Evolutionary conservation across 805 yeast species (phyloP).

Genomic region (Ogataea populi-albae): DNA sequence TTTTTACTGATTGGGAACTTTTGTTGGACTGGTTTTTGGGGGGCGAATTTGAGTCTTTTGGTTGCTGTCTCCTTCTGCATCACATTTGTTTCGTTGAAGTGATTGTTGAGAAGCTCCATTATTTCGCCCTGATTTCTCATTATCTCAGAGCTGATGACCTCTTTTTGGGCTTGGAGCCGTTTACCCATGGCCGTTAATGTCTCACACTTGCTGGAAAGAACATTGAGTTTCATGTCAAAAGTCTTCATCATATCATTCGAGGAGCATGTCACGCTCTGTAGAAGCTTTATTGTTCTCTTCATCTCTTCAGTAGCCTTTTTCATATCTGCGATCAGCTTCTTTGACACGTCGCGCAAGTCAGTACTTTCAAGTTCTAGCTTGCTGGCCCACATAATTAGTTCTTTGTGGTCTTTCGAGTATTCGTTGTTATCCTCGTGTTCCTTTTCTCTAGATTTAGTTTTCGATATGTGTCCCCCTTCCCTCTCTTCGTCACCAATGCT

Average conservation of each 20-base stretch:
- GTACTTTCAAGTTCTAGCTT: slow-evolving; percentile 47
- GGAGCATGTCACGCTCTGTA: slow-evolving; percentile 9
- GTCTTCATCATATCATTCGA: slow-evolving; percentile 13
- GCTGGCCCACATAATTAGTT: slow-evolving; percentile 46
- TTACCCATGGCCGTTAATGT: neutral
- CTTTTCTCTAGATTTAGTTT: too few species aligned
- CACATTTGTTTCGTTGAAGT: too few species aligned
- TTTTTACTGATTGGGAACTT: too few species aligned
- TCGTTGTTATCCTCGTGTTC: slow-evolving; percentile 5
- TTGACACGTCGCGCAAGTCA: slow-evolving; percentile 36
- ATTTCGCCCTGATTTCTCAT: slow-evolving; percentile 14
- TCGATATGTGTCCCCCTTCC: too few species aligned
- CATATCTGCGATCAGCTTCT: slow-evolving; percentile 15
- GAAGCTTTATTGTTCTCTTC: slow-evolving; percentile 5
- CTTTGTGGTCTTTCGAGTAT: slow-evolving; percentile 26
- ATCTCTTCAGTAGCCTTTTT: slow-evolving; percentile 11
- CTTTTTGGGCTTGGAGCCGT: slow-evolving; percentile 4
- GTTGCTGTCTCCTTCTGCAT: slow-evolving; percentile 3
- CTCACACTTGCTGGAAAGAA: slow-evolving; percentile 3
- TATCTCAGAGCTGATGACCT: slow-evolving; percentile 10
- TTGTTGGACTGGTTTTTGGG: too few species aligned
- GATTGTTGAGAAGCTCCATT: slow-evolving; percentile 7
- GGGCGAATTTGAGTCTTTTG: too few species aligned
- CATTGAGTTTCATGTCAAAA: slow-evolving; percentile 9
- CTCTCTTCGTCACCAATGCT: too few species aligned